Percentiles rank a stretch among this genome's conserved stretches.
phyloP scores from a whole-genome alignment of 2,329 filamentous ascomycete genomes.

The Phoma sp. region DNA sequence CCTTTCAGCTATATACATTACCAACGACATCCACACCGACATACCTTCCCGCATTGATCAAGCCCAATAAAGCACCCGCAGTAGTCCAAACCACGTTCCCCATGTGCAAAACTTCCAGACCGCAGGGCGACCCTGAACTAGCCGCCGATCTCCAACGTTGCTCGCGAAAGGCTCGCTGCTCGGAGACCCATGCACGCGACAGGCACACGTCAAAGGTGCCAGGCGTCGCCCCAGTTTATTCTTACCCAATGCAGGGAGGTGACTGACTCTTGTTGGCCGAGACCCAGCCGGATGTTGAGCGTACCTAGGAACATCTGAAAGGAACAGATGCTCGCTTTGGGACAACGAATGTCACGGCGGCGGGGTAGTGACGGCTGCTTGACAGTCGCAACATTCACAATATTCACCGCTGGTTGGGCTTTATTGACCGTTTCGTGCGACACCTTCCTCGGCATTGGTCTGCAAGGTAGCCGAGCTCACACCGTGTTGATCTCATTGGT shows the following conservation, averaged over 20 bases:
- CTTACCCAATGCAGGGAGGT: slow-evolving; percentile 8
- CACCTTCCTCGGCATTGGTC: slow-evolving; percentile 1
- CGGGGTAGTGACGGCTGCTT: slow-evolving; percentile 14
- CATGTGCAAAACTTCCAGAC: slow-evolving; percentile 17
- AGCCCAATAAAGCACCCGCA: slow-evolving; percentile 20
- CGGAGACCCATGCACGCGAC: slow-evolving; percentile 5
- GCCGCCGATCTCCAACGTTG: slow-evolving; percentile 17
- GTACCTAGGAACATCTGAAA: slow-evolving; percentile 1
- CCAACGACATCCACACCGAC: slow-evolving; percentile 13
- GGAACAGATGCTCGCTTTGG: slow-evolving; percentile 14
- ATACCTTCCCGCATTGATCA: slow-evolving; percentile 14
- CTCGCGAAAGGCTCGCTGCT: slow-evolving; percentile 9
- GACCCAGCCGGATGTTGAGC: background rate
- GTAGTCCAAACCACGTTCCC: slow-evolving; percentile 21
- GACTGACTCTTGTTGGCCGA: slow-evolving; percentile 15
- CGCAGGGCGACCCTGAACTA: slow-evolving; percentile 19
- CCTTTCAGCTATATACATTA: slow-evolving; percentile 12
- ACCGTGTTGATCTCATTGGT: slow-evolving; percentile 9
- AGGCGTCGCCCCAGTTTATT: slow-evolving; percentile 6
- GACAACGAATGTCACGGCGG: slow-evolving; percentile 5
- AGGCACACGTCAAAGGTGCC: slow-evolving; percentile 16
- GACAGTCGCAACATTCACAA: slow-evolving; percentile 1
- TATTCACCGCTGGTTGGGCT: slow-evolving; percentile 12
- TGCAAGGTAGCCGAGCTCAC: slow-evolving; percentile 3
- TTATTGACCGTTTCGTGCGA: slow-evolving; percentile 2